Evolutionary conservation across 192 early-diverging fungal species (phyloP), one percentile per base, ranked within the genome.

Genomic region (Podila horticola): DNA sequence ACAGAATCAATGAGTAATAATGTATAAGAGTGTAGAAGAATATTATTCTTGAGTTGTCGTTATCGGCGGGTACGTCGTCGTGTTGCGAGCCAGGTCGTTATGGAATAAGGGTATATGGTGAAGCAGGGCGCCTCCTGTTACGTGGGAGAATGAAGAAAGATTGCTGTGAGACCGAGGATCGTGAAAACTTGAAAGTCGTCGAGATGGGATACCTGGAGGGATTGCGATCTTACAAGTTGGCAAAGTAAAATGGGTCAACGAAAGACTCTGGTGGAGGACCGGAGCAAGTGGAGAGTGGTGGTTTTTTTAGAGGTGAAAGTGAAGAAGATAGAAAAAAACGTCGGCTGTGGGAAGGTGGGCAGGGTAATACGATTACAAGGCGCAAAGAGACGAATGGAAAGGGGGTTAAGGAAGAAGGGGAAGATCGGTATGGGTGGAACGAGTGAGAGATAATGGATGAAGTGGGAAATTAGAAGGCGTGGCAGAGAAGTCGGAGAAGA

Each of bases 401-500:
- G 29, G 57, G 8, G 26, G 57, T 55, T 22, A 48, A 36, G 58
- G 58, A 26, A 33, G 57, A 19, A 48, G 58, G 61, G 48, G 33
- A 57, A 10, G 59, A 65, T 26, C 55, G 29, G 51, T 68, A 63
- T 31, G 26, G 38, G 20, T 48, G 4, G 60, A 64, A n/a, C 38
- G 28, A 36, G 41, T 59, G 28, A 69, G 38, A 52, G 24, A 64
- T 38, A 17, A 75, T 36, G 24, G 33, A 31, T 26, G 20, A 36
- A 13, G 34, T 10, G 24, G 24, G 58, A 63, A 62, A 69, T 62
- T 75, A 57, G 34, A 51, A 45, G 74, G 34, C n/a, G n/a, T n/a
- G n/a, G n/a, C n/a, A n/a, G n/a, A n/a, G n/a, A n/a, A n/a, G n/a
- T n/a, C n/a, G n/a, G n/a, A n/a, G n/a, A n/a, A n/a, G n/a, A n/a